Base-by-base conservation (phyloP, 1,284 basidiomycete genomes). In the Leucoagaricus sp. region DNA sequence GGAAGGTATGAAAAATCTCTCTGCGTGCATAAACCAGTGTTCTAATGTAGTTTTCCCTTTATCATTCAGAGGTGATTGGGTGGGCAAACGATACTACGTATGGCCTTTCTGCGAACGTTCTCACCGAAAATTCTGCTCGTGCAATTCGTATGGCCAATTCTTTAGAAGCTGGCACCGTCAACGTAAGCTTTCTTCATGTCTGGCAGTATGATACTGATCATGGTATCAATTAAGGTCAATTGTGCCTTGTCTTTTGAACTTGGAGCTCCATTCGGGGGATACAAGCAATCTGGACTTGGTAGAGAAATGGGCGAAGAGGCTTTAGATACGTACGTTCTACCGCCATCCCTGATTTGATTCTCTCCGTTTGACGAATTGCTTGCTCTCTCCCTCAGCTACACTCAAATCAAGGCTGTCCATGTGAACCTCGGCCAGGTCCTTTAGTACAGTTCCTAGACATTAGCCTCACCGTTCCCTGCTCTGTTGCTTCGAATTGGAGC, bases 301-400 rank as follows among this genome's bases (percentile, higher is more conserved):
- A 82, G 93, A 53, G 93, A 95, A 73, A 75, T 91, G 29, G 93
- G 93, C 47, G 84, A 93, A 65, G 91, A 93, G 68, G 93, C 90
- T 0, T 67, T 94, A 53, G 69, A 67, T 55, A 81, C 81, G 83
- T 87, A 61, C 60, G 82, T 75, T n/a, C 38, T 31, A n/a, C n/a
- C n/a, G n/a, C n/a, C n/a, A n/a, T n/a, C n/a, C n/a, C n/a, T n/a
- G n/a, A n/a, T n/a, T n/a, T n/a, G n/a, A n/a, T n/a, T n/a, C n/a
- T n/a, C n/a, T n/a, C n/a, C n/a, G n/a, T n/a, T n/a, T n/a, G n/a
- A n/a, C n/a, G n/a, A n/a, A n/a, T n/a, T n/a, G n/a, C n/a, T n/a
- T n/a, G n/a, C n/a, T n/a, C n/a, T n/a, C n/a, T n/a, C n/a, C n/a
- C n/a, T n/a, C n/a, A n/a, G n/a, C n/a, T n/a, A n/a, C n/a, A n/a